These are phyloP conservation scores for Pholiota microspora DNA, from an alignment of 768 basidiomycete species.

Conservation along the genomic window DNA sequence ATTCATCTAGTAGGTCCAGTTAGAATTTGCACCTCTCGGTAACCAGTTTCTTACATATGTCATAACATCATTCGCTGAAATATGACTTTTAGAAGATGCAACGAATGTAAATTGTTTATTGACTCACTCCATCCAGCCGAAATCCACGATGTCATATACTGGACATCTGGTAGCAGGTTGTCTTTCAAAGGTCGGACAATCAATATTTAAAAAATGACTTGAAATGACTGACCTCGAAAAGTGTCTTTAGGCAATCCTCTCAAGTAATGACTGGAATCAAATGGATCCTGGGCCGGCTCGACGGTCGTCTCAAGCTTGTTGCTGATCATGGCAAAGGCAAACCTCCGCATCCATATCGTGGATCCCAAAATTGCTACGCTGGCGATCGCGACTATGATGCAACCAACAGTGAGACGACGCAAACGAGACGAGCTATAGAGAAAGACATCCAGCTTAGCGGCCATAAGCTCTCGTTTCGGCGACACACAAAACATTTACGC, in stretches of 20 bases:
- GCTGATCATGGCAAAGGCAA: too few relatives aligned
- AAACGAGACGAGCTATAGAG: not conserved
- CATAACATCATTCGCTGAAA: conserved; percentile 74
- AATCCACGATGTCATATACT: conserved; percentile 74
- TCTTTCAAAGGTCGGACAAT: conserved; percentile 34
- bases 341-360: not conserved
- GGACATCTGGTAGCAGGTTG: conserved; percentile 55
- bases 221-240: conserved; percentile 50
- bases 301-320: too few relatives aligned
- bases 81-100: conserved; percentile 44
- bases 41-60: conserved; percentile 58
- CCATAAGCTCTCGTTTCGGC: too few relatives aligned
- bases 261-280: conserved; percentile 21
- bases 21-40: not conserved
- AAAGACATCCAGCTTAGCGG: not conserved
- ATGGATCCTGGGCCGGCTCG: conserved; percentile 7
- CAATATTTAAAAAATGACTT: not conserved
- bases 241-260: conserved; percentile 53
- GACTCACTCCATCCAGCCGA: conserved; percentile 76
- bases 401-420: not conserved
- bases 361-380: not conserved
- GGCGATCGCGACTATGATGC: not conserved
- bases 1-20: conserved; percentile 36
- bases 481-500: too few relatives aligned
- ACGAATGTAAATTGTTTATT: conserved; percentile 29